Conservation (phyloP, 192 early-diverging fungal species). For the Coemansia sp. region DNA sequence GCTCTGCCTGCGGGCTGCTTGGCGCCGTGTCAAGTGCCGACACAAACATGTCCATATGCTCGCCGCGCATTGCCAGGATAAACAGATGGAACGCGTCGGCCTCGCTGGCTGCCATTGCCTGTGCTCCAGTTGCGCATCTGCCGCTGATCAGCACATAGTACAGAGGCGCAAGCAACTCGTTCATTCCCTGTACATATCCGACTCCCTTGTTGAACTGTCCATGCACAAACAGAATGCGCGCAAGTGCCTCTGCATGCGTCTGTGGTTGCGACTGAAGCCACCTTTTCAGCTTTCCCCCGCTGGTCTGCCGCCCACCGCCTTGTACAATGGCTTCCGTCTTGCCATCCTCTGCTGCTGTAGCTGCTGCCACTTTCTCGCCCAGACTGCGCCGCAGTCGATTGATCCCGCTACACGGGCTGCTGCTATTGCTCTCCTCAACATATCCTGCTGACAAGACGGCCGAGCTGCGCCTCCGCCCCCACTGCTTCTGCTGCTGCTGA, state of each 20-base stretch:
- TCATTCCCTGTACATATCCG: constrained; percentile 90
- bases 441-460: neutral
- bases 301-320: neutral
- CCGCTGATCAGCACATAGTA: constrained; percentile 76
- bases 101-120: constrained; percentile 52
- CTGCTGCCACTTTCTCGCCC: constrained; percentile 15
- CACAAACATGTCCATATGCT: constrained; percentile 80
- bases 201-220: constrained; percentile 78
- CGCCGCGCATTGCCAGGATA: constrained; percentile 63
- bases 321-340: too few species aligned
- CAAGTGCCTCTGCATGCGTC: constrained; percentile 78
- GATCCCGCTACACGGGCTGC: neutral
- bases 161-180: constrained; percentile 76
- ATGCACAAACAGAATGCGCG: constrained; percentile 76
- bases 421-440: neutral
- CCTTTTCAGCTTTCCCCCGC: neutral
- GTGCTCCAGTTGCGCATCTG: neutral
- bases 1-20: neutral
- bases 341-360: too few species aligned
- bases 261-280: constrained; percentile 48
- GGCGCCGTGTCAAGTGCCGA: constrained; percentile 60
- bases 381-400: constrained; percentile 6
- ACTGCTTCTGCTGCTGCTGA: constrained; percentile 6
- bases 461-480: too few species aligned
- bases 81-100: constrained; percentile 81